These are phyloP conservation scores for Microglena sp. DNA, from an alignment of 139 green algal genomes.

Conservation along the genomic window DNA sequence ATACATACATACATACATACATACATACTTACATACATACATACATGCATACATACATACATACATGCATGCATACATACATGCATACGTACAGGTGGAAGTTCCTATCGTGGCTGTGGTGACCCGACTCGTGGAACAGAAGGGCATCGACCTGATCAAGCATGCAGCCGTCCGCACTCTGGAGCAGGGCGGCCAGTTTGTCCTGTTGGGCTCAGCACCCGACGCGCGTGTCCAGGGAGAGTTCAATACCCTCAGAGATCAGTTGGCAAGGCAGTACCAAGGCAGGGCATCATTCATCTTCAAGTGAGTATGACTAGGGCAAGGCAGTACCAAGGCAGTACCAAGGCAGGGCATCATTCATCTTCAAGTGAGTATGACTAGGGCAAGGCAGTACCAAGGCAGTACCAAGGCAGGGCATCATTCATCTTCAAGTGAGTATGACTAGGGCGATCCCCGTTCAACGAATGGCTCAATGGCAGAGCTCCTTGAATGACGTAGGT, in stretches of 20 bases:
- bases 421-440: constrained; percentile 71
- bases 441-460: too few relatives aligned
- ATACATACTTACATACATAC: too few relatives aligned
- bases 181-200: constrained; percentile 89
- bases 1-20: too few relatives aligned
- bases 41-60: too few relatives aligned
- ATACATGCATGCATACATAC: too few relatives aligned
- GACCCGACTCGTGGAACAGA: constrained; percentile 78
- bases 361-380: too few relatives aligned
- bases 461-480: too few relatives aligned
- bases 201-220: constrained; percentile 88
- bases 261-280: constrained; percentile 62
- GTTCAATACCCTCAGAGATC: constrained; percentile 64
- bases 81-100: too few relatives aligned
- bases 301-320: too few relatives aligned
- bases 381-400: too few relatives aligned
- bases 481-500: too few relatives aligned
- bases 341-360: constrained; percentile 57
- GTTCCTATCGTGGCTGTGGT: constrained; percentile 68
- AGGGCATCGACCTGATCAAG: constrained; percentile 97
- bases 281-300: constrained; percentile 64
- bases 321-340: too few relatives aligned
- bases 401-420: constrained; percentile 64
- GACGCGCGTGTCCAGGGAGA: constrained; percentile 72
- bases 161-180: constrained; percentile 75